Evolutionary conservation across 2,329 filamentous ascomycete genomes (phyloP).

Genomic region (Truncatella angustata): DNA sequence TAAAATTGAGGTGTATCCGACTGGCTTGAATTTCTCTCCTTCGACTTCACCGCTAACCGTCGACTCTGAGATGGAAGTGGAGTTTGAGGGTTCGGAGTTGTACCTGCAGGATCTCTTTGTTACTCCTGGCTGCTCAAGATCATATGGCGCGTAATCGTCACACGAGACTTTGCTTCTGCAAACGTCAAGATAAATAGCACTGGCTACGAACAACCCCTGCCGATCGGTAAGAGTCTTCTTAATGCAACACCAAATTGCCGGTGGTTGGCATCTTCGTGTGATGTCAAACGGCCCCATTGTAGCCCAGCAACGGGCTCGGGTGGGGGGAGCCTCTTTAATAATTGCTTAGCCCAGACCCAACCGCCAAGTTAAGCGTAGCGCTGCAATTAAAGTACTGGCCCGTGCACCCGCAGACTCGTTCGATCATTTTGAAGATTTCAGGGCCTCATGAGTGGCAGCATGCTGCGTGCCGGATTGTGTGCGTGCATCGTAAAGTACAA

Average conservation of each 20-base stretch:
- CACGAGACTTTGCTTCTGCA: background rate
- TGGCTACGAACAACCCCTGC: too few relatives aligned
- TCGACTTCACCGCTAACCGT: background rate
- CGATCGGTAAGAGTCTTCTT: background rate
- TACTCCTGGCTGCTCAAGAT: background rate
- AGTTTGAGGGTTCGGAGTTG: background rate
- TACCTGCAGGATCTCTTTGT: background rate
- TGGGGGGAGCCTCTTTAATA: background rate
- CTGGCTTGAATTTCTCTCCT: background rate
- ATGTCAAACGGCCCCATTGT: conserved; percentile 9
- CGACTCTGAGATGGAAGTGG: background rate
- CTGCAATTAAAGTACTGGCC: conserved; percentile 2
- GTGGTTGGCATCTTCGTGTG: conserved; percentile 7
- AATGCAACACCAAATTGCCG: background rate
- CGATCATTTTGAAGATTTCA: conserved; percentile 4
- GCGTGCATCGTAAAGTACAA: too few relatives aligned
- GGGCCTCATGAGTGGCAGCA: background rate
- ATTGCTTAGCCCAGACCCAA: background rate
- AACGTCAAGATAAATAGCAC: background rate
- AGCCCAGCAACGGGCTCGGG: conserved; percentile 10
- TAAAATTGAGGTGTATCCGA: background rate
- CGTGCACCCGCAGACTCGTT: conserved; percentile 2
- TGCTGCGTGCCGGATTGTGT: too few relatives aligned
- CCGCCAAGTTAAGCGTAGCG: background rate
- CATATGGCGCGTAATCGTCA: background rate